Evolutionary conservation across 345 rosid genomes (phyloP).

Genomic region (Eutrema heterophyllum): DNA sequence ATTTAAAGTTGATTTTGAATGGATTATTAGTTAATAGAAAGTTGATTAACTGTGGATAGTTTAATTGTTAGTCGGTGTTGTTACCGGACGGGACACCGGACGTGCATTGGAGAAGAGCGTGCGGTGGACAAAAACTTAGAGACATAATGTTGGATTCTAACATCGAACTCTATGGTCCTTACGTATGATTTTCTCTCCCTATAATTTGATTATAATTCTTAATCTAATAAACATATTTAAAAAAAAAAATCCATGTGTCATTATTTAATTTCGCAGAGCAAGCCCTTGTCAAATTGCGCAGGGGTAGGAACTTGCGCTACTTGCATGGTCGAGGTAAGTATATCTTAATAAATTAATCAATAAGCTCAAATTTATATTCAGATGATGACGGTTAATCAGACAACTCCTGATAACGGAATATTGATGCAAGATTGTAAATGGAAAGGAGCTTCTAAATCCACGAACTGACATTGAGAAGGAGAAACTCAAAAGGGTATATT

Average conservation of each 20-base stretch:
- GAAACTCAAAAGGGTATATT: slow-evolving; percentile 56
- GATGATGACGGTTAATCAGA: neutral
- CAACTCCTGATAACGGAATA: neutral
- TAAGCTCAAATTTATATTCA: neutral
- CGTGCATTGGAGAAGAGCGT: slow-evolving; percentile 58
- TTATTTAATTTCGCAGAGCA: slow-evolving; percentile 45
- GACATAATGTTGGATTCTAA: slow-evolving; percentile 77
- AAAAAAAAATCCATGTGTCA: neutral
- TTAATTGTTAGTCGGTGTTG: slow-evolving; percentile 57
- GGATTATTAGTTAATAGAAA: neutral
- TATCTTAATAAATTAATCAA: neutral
- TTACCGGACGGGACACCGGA: slow-evolving; percentile 92
- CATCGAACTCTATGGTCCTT: slow-evolving; percentile 87
- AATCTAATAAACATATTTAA: neutral
- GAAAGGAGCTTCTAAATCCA: slow-evolving; percentile 74
- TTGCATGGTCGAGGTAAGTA: slow-evolving; percentile 78
- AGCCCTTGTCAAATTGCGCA: slow-evolving; percentile 70
- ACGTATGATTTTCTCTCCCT: slow-evolving; percentile 41
- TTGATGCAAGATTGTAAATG: slow-evolving; percentile 55
- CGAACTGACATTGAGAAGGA: slow-evolving; percentile 78
- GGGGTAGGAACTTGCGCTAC: slow-evolving; percentile 93
- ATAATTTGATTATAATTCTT: neutral
- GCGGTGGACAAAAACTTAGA: slow-evolving; percentile 91
- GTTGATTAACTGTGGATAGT: neutral
- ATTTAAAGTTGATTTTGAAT: neutral